Percentiles rank a stretch among this genome's conserved stretches.
Evolutionary conservation across 225 moss, liverwort and hornwort species (phyloP).

Genomic region (Ulota crispa): DNA sequence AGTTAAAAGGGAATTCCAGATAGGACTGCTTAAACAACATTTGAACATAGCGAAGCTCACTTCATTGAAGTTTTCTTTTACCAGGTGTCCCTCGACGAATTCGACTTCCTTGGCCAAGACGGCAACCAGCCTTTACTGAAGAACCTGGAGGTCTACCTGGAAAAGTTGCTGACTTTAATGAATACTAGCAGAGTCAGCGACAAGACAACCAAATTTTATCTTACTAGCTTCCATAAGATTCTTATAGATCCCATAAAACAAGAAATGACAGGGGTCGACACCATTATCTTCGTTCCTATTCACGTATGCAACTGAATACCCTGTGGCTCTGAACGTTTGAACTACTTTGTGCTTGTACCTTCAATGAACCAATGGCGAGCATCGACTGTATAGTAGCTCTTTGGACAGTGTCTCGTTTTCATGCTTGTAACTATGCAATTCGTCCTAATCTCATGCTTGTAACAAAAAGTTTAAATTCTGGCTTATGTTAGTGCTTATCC

Average conservation of each 20-base stretch:
- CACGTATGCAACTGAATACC: neutral
- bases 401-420: too few species aligned
- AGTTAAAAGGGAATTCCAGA: too few species aligned
- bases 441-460: too few species aligned
- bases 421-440: too few species aligned
- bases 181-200: constrained; percentile 3
- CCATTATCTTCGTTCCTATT: constrained; percentile 5
- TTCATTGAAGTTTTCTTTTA: constrained; percentile 14
- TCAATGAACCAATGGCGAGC: neutral
- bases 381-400: too few species aligned
- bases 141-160: neutral
- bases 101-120: constrained; percentile 6
- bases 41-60: neutral
- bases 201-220: neutral
- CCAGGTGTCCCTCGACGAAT: constrained; percentile 1
- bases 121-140: constrained; percentile 1
- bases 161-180: neutral
- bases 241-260: constrained; percentile 14
- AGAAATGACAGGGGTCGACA: constrained; percentile 6
- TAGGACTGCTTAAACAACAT: too few species aligned
- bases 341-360: neutral
- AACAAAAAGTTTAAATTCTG: too few species aligned
- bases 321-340: neutral
- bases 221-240: neutral
- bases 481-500: too few species aligned